Conservation (phyloP, 2,329 filamentous ascomycete genomes). For the Epichloe hybrida region DNA sequence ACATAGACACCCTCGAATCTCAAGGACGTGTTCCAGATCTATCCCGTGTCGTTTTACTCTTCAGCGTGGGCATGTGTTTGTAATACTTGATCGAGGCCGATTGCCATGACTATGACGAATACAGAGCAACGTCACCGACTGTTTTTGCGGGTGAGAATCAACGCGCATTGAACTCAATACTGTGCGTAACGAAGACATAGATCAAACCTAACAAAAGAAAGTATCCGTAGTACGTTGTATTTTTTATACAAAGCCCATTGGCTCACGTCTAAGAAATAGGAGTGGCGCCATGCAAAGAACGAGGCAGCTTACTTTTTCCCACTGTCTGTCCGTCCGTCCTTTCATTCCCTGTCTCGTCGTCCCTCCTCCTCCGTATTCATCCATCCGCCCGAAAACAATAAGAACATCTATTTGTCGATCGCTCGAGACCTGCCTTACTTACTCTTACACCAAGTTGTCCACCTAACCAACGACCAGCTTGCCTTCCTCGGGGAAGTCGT, state of each 20-base stretch:
- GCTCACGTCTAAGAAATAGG: constrained; percentile 23
- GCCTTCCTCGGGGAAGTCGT: constrained; percentile 85
- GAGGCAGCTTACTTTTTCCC: background rate
- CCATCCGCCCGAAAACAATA: background rate
- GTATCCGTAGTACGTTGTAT: constrained; percentile 19
- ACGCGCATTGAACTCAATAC: no score
- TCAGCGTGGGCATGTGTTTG: background rate
- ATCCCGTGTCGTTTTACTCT: background rate
- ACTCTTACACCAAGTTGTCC: constrained; percentile 10
- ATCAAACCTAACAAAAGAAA: background rate
- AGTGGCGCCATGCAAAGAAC: constrained; percentile 13
- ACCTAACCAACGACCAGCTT: constrained; percentile 84
- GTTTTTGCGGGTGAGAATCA: no score
- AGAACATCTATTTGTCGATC: constrained; percentile 7
- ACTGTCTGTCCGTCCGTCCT: background rate
- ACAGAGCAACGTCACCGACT: background rate
- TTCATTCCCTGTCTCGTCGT: background rate
- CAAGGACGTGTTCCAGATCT: background rate
- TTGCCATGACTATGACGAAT: background rate
- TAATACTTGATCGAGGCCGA: background rate
- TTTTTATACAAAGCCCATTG: constrained; percentile 23
- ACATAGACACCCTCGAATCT: background rate
- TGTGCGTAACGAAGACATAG: background rate
- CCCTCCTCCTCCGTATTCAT: constrained; percentile 11
- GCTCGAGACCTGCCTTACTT: constrained; percentile 8